Evolutionary conservation across 352 stramenopile species (phyloP), one percentile per base, ranked within the genome.

Genomic region (Globisporangium mamillatum): DNA sequence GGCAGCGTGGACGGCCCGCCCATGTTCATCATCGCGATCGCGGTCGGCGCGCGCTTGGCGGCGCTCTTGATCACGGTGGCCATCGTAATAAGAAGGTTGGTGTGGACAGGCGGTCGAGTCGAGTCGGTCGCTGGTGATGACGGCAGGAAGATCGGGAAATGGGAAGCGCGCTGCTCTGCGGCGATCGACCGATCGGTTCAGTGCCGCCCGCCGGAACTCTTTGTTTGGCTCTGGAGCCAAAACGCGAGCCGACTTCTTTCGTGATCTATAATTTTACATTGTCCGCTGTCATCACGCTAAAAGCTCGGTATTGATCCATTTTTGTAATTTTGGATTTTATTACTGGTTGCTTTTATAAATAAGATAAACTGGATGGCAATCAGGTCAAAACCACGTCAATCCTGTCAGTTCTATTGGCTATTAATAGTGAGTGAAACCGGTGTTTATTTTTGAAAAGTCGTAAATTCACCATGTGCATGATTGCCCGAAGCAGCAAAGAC

Each of bases 21-120:
- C 77, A 99, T 97, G 85, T 99, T 99, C 60, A 99, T 86, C 72
- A 99, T 95, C 64, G 85, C 84, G 63, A 94, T 80, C 41, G 83
- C 84, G n/a, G 87, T 94, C 18, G 73, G 70, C 60, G 70, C 65
- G 55, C 69, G 60, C 69, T 82, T 77, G 62, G 78, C 74, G 32
- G 76, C 75, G 64, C 76, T 81, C 74, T 81, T 82, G 60, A 72
- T 61, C 24, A 70, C 56, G 14, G 55, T 25, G 48, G 38, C 54
- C 41, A 66, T 69, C 5, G 27, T 12, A 41, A 10, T 41, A 4
- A 44, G 10, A 1, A 27, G 18, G 27, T 20, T 5, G 25, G 9
- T 32, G n/a, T 32, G 22, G 27, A 20, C 9, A 14, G 16, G 24
- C 32, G 52, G 4, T 10, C 20, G 16, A n/a, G 25, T 36, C 41